A percentile compares a stretch with the other conserved stretches of the same genome.
These are phyloP conservation scores for Coemansia sp. DNA, from an alignment of 192 early-diverging fungal genomes.

Conservation along the genomic window DNA sequence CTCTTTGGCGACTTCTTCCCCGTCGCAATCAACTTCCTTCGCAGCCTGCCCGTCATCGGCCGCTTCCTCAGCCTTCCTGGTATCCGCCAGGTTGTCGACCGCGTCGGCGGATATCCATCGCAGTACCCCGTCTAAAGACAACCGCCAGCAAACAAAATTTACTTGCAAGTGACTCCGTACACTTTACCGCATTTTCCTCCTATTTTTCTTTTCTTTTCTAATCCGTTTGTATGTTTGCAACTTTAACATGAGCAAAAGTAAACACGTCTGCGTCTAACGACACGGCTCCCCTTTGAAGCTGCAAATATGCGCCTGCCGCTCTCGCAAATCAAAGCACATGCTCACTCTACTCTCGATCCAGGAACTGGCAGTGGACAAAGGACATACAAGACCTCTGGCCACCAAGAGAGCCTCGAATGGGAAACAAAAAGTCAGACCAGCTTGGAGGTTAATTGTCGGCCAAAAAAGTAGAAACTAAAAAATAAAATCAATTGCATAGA, in stretches of 20 bases:
- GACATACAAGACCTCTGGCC: no score
- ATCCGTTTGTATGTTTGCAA: constrained; percentile 20
- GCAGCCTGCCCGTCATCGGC: constrained; percentile 87
- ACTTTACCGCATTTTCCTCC: no score
- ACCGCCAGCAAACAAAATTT: no score
- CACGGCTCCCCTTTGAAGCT: constrained; percentile 32
- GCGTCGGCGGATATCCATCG: constrained; percentile 40
- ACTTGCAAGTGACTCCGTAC: no score
- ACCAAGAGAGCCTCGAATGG: not conserved
- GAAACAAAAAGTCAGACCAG: no score
- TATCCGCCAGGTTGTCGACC: constrained; percentile 66
- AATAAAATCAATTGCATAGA: not conserved
- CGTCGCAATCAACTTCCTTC: constrained; percentile 81
- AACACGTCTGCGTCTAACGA: constrained; percentile 18
- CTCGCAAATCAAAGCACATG: no score
- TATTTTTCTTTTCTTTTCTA: not conserved
- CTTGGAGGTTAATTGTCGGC: not conserved
- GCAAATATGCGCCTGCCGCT: constrained; percentile 7
- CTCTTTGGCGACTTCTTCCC: constrained; percentile 99
- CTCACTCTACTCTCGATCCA: no score
- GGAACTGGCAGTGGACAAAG: no score
- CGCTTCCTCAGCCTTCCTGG: constrained; percentile 79
- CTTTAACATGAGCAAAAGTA: constrained; percentile 25
- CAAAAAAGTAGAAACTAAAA: constrained; percentile 3
- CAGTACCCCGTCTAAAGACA: constrained; percentile 38